These are phyloP conservation scores for Juglanconis sp. DNA, from an alignment of 2,329 filamentous ascomycete species.

Conservation along the genomic window DNA sequence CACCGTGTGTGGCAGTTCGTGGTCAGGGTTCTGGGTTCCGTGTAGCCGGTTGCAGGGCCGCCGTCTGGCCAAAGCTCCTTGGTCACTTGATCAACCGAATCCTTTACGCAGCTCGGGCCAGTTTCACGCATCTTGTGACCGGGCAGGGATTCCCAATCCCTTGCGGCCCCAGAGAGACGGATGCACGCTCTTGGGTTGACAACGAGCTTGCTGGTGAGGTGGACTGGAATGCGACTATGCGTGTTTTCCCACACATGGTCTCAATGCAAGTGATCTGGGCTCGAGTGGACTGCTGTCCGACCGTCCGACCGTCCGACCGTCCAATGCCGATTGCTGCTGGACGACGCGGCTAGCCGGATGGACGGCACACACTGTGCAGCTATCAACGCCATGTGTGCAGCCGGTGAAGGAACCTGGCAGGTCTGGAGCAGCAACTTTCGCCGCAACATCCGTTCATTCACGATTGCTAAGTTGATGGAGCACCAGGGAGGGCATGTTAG, in stretches of 20 bases:
- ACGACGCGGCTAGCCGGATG: background rate
- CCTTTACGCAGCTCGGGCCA: background rate
- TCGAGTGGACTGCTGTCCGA: too few species aligned
- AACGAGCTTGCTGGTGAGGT: background rate
- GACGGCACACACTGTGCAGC: conserved; percentile 3
- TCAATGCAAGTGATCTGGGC: conserved; percentile 3
- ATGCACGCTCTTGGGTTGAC: background rate
- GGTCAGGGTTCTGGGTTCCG: background rate
- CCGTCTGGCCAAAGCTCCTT: background rate
- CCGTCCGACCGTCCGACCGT: too few species aligned
- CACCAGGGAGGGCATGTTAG: too few species aligned
- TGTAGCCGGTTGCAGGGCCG: background rate
- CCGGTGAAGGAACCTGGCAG: conserved; percentile 5
- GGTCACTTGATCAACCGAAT: background rate
- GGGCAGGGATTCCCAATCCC: background rate
- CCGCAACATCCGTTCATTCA: background rate
- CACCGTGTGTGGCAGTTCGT: background rate
- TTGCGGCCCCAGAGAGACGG: background rate
- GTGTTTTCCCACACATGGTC: background rate
- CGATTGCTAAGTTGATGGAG: too few species aligned
- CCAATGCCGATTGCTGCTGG: too few species aligned
- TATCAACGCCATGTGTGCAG: conserved; percentile 1
- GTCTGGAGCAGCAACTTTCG: background rate
- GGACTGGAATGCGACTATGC: conserved; percentile 2
- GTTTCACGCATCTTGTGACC: background rate